Evolutionary conservation across 2,329 filamentous ascomycete genomes (phyloP).

Genomic region (Ceratocystis papillata): DNA sequence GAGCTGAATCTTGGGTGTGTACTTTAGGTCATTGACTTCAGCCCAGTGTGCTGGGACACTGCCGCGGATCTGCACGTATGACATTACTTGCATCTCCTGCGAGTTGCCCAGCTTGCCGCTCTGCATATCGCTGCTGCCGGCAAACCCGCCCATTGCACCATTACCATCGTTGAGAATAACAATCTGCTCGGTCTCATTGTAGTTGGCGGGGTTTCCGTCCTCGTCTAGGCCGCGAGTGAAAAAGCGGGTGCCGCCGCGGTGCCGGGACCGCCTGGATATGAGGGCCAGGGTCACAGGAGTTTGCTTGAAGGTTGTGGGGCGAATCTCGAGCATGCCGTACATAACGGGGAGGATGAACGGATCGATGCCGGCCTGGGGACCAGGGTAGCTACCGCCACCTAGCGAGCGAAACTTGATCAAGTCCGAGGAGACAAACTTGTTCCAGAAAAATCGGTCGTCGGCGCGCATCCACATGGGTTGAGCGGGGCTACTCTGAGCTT

Average conservation of each 20-base stretch:
- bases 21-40: slow-evolving; percentile 85
- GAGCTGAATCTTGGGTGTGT: slow-evolving; percentile 72
- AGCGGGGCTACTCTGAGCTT: slow-evolving; percentile 61
- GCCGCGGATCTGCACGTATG: slow-evolving; percentile 92
- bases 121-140: slow-evolving; percentile 62
- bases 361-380: slow-evolving; percentile 65
- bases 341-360: slow-evolving; percentile 92
- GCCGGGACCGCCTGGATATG: slow-evolving; percentile 78
- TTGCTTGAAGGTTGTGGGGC: slow-evolving; percentile 72
- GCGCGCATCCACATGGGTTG: slow-evolving; percentile 79
- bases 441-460: slow-evolving; percentile 99
- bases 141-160: slow-evolving; percentile 67
- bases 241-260: slow-evolving; percentile 84
- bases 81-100: slow-evolving; percentile 76
- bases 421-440: slow-evolving; percentile 81
- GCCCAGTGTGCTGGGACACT: slow-evolving; percentile 95
- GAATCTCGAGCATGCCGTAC: slow-evolving; percentile 91
- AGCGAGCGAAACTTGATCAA: slow-evolving; percentile 73
- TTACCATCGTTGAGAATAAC: slow-evolving; percentile 76
- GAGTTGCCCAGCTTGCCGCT: slow-evolving; percentile 55
- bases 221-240: slow-evolving; percentile 92
- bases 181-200: slow-evolving; percentile 95
- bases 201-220: slow-evolving; percentile 91
- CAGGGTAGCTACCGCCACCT: slow-evolving; percentile 52
- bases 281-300: slow-evolving; percentile 75